These are phyloP conservation scores for Sarocladium oryzae DNA, from an alignment of 2,329 filamentous ascomycete genomes.

Conservation along the genomic window DNA sequence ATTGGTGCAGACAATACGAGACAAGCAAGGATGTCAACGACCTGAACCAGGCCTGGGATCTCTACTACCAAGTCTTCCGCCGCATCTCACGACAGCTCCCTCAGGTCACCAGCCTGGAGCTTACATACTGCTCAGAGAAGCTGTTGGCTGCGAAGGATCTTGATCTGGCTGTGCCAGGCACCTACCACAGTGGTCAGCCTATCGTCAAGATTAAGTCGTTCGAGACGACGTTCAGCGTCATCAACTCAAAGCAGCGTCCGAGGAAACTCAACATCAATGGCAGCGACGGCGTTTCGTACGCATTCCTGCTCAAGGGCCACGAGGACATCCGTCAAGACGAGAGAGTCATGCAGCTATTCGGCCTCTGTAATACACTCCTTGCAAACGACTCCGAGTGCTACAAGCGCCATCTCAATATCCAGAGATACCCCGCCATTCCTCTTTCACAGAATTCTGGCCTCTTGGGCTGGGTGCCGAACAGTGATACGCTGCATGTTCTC, in stretches of 20 bases:
- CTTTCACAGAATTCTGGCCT: constrained; percentile 94
- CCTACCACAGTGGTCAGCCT: constrained; percentile 71
- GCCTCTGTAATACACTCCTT: constrained; percentile 91
- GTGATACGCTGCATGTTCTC: constrained; percentile 91
- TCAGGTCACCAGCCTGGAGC: constrained; percentile 84
- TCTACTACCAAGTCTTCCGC: constrained; percentile 98
- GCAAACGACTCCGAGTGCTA: constrained; percentile 92
- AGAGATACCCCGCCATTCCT: constrained; percentile 93
- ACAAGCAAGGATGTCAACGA: constrained; percentile 86
- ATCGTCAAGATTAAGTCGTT: constrained; percentile 85
- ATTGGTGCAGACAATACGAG: constrained; percentile 92
- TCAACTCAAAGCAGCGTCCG: constrained; percentile 94
- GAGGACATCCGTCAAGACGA: constrained; percentile 99
- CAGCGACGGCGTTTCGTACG: constrained; percentile 81
- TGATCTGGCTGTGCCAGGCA: constrained; percentile 91
- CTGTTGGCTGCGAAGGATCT: constrained; percentile 79
- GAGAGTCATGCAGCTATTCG: constrained; percentile 98
- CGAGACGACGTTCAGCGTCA: constrained; percentile 82
- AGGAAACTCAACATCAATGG: constrained; percentile 82
- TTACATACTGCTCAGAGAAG: constrained; percentile 95
- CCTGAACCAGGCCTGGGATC: constrained; percentile 96
- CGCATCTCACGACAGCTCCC: constrained; percentile 90
- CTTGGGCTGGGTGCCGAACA: constrained; percentile 94
- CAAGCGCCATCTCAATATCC: constrained; percentile 94
- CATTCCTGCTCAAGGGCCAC: constrained; percentile 94